Base-by-base conservation (phyloP, 768 basidiomycete genomes). In the Kwoniella botswanensis region DNA sequence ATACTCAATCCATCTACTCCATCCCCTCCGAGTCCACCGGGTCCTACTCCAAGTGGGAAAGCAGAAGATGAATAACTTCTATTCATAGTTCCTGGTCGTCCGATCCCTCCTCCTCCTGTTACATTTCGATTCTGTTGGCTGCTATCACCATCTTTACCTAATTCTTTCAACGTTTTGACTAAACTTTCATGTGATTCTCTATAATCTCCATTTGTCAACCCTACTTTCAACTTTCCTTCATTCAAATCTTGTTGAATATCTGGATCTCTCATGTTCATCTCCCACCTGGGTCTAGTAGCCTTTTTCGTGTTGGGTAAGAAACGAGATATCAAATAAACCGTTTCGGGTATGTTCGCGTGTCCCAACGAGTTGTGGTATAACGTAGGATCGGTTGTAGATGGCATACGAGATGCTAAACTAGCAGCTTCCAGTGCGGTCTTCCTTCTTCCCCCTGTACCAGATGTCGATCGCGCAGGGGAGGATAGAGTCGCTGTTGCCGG, bases 311-410 rank as follows among this genome's bases (percentile, higher is more conserved):
- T 77, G 9, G 79, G 79, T 22, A 81, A 64, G 63, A 81, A 81
- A 7, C 79, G 73, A 4, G 77, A 79, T 53, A 81, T 75, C 1
- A 81, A 68, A 70, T 75, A 76, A 15, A 73, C 73, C 3, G 79
- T 77, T 57, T 81, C 79, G 26, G 79, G 78, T 10, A 73, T 71
- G 13, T 73, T 72, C 7, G 77, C 62, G 24, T 76, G 71, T 41
- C 79, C 79, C 2, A 79, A 65, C 1, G 79, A 80, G 26, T 75
- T 73, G 54, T 80, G 79, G 54, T 80, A 80, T 11, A 60, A 35
- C 11, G 70, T 72, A 15, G 79, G 77, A 44, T 80, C 79, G 44
- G 56, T 72, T 6, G 79, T 80, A 35, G 72, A 71, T 13, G 71
- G 70, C 53, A 76, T 60, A 29, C 70, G 74, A 1, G 76, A 69